Evolutionary conservation across 2,329 filamentous ascomycete genomes (phyloP).

Genomic region (Rhinocladiella similis): DNA sequence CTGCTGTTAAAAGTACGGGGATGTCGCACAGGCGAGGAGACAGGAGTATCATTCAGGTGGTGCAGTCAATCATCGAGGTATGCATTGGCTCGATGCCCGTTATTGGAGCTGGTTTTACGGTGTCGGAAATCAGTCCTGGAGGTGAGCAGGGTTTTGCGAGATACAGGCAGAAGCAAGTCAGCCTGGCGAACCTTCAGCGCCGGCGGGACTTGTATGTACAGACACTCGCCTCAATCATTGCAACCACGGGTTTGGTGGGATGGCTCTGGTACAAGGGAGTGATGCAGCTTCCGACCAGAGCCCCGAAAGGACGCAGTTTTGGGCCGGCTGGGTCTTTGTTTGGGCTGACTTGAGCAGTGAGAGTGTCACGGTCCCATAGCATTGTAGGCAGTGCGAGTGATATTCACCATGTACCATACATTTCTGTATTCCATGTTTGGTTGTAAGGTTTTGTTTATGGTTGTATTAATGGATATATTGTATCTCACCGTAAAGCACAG

Average conservation of each 20-base stretch:
- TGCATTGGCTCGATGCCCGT: conserved; percentile 18
- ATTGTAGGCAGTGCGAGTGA: too few relatives aligned
- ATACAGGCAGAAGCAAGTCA: conserved; percentile 17
- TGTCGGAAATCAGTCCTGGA: conserved; percentile 12
- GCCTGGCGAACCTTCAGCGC: conserved; percentile 9
- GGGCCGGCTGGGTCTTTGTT: conserved; percentile 29
- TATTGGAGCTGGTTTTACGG: conserved; percentile 9
- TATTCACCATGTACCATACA: too few relatives aligned
- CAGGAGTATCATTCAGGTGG: neutral
- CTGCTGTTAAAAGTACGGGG: conserved; percentile 13
- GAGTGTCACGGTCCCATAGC: neutral
- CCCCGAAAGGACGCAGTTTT: conserved; percentile 19
- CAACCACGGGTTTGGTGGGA: conserved; percentile 10
- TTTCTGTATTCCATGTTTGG: too few relatives aligned
- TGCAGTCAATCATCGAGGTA: conserved; percentile 13
- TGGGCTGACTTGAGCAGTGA: conserved; percentile 15
- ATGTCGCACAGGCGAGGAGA: neutral
- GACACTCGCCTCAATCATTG: conserved; percentile 13
- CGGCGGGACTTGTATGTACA: conserved; percentile 21
- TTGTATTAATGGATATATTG: too few relatives aligned
- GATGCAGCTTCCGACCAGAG: conserved; percentile 26
- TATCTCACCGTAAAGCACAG: too few relatives aligned
- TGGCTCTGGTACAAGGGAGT: conserved; percentile 35
- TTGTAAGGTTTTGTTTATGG: too few relatives aligned
- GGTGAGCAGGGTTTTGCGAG: neutral